Conservation (phyloP, 208 protist genomes). For the Leishmania mexicana region DNA sequence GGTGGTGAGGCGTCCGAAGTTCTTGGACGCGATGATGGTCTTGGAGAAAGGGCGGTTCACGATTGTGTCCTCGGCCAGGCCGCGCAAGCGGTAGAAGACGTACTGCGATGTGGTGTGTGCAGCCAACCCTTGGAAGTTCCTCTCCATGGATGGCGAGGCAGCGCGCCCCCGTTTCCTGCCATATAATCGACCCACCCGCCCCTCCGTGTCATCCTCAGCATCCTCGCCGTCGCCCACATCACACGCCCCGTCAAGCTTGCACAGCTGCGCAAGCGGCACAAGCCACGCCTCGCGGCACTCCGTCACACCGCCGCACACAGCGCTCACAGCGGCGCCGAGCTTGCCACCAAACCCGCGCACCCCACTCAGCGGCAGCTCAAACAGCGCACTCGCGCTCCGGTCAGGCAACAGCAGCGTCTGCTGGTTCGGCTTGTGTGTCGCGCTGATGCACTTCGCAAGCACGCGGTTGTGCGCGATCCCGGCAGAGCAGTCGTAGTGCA, state of each 20-base stretch:
- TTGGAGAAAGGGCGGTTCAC: conserved; percentile 44
- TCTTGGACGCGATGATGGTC: conserved; percentile 70
- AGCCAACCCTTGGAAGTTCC: neutral
- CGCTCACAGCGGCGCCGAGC: conserved; percentile 65
- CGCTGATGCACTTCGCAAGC: conserved; percentile 86
- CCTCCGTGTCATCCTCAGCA: conserved; percentile 9
- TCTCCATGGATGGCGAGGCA: neutral
- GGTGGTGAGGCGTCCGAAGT: conserved; percentile 40
- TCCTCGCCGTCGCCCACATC: conserved; percentile 16
- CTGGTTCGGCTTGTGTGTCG: conserved; percentile 84
- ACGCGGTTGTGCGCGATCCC: conserved; percentile 89
- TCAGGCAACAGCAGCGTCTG: conserved; percentile 80
- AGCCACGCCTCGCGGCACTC: conserved; percentile 70
- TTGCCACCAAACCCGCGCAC: conserved; percentile 74
- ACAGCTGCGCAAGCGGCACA: conserved; percentile 31
- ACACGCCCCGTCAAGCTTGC: conserved; percentile 10
- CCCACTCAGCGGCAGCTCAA: conserved; percentile 32
- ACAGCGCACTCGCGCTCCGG: conserved; percentile 56
- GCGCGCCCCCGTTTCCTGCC: conserved; percentile 9
- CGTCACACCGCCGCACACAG: conserved; percentile 40
- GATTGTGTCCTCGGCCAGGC: conserved; percentile 50
- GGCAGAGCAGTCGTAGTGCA: conserved; percentile 54
- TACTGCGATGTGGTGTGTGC: conserved; percentile 13
- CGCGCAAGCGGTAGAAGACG: conserved; percentile 51
- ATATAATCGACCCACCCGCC: neutral